Percentiles rank a stretch among this genome's conserved stretches.
Conservation (phyloP, 192 early-diverging fungal genomes). For the Helicostylum pulchrum region DNA sequence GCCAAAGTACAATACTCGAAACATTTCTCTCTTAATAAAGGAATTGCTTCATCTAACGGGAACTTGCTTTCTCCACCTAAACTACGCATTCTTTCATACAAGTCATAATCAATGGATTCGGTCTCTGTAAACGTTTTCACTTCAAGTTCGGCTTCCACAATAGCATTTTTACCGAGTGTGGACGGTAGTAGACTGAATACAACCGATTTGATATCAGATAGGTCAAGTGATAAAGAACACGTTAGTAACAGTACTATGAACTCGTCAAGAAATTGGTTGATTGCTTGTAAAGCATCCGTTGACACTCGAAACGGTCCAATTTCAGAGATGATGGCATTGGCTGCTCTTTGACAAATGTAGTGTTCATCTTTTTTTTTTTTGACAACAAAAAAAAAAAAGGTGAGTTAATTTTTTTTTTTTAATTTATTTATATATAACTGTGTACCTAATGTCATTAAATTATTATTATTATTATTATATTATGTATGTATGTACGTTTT, state of each 20-base stretch:
- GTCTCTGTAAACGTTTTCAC: slow-evolving; percentile 54
- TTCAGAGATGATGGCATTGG: slow-evolving; percentile 58
- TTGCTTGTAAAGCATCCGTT: slow-evolving; percentile 49
- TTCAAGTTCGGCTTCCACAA: slow-evolving; percentile 59
- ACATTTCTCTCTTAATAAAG: slow-evolving; percentile 52
- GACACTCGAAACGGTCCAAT: slow-evolving; percentile 54
- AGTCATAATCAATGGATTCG: slow-evolving; percentile 38
- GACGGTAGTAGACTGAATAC: slow-evolving; percentile 48
- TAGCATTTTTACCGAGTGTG: slow-evolving; percentile 56
- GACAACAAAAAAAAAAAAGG: background rate
- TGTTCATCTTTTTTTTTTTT: slow-evolving; percentile 45
- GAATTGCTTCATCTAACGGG: slow-evolving; percentile 34
- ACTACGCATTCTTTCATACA: slow-evolving; percentile 35
- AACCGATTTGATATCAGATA: slow-evolving; percentile 46
- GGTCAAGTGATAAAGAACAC: slow-evolving; percentile 45
- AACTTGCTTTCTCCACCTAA: slow-evolving; percentile 11
- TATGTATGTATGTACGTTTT: too few species aligned
- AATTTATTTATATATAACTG: too few species aligned
- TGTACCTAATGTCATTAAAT: too few species aligned
- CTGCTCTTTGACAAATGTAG: slow-evolving; percentile 59
- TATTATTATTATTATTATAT: too few species aligned
- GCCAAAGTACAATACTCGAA: slow-evolving; percentile 54
- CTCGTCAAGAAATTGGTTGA: slow-evolving; percentile 59
- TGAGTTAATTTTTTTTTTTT: background rate
- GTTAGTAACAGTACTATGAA: slow-evolving; percentile 48